Conservation (phyloP, 202 grass and related monocot species). For the Cymbopogon flexuosus region DNA sequence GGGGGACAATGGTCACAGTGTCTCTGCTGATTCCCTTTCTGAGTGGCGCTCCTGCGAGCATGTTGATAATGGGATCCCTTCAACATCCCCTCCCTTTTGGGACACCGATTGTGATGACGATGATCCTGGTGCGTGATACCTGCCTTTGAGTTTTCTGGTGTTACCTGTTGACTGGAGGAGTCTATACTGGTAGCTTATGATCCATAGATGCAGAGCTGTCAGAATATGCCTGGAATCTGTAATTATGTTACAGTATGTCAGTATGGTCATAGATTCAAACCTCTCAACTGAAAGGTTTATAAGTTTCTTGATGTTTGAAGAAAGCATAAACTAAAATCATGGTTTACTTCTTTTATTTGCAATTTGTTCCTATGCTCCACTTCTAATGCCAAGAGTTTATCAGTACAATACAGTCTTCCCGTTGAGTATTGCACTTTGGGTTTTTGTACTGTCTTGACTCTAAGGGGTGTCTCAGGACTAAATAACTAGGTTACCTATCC, state of each 20-base stretch:
- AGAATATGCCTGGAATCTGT: neutral
- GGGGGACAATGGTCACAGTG: constrained; percentile 23
- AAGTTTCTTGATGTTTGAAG: neutral
- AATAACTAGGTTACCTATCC: constrained; percentile 11
- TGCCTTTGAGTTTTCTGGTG: neutral
- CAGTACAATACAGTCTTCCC: neutral
- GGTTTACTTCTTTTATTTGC: neutral
- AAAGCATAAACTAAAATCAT: neutral
- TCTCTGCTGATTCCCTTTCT: constrained; percentile 41
- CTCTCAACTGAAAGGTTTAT: neutral
- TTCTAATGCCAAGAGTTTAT: neutral
- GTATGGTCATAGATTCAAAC: neutral
- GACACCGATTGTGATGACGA: constrained; percentile 62
- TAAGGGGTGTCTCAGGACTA: neutral
- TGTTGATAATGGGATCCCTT: constrained; percentile 61
- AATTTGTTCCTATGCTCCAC: neutral
- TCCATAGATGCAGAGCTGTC: neutral
- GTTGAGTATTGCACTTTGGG: constrained; percentile 13
- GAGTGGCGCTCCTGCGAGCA: constrained; percentile 55
- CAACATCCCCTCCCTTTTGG: constrained; percentile 72
- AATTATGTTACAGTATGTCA: neutral
- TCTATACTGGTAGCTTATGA: constrained; percentile 14
- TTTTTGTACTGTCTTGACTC: neutral
- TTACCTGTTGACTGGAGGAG: constrained; percentile 4
- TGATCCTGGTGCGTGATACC: constrained; percentile 40